Base-by-base conservation (phyloP, 306 rosid species). In the Sicyos baderoa region DNA sequence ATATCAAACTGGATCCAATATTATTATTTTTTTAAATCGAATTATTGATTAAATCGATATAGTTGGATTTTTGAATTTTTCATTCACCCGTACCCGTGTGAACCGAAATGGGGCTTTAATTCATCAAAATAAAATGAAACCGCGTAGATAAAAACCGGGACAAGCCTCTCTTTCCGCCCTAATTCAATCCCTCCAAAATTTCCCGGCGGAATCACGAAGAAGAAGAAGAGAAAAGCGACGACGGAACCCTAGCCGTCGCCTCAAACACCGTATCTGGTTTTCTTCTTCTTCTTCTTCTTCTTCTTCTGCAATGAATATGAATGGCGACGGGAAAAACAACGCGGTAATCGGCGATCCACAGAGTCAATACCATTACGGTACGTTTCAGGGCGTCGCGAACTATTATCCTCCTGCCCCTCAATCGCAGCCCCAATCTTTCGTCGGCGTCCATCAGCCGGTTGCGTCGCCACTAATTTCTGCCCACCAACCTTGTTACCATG, bases 381-480 rank as follows among this genome's bases (percentile, higher is more conserved):
- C 97, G 7, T 91, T 88, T 67, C 97, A 91, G 75, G 96, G 96
- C 68, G 96, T 91, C 4, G 85, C 97, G 40, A 91, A 91, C 70
- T 84, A 78, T 54, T 77, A 82, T 49, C 83, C 81, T 74, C 76
- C 82, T 11, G 57, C 81, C 44, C 81, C 78, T 4, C 84, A 47
- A 27, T 83, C 72, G 16, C 77, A 73, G n/a, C 48, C 83, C 21
- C 37, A 66, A 12, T 66, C 71, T 18, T 80, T 79, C 5, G 35
- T 37, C 44, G 44, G 44, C 9, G 7, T 37, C 44, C 9, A 6
- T 37, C 44, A 37, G 44, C 9, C 40, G 40, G 40, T 48, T 22
- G 79, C 84, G 4, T 87, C 80, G 2, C 65, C 68, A 2, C 74
- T 55, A 44, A 25, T 73, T 27, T 48, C 71, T 22, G 74, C 35